Base-by-base conservation (phyloP, 2,329 filamentous ascomycete genomes). In the Fusarium camptoceras region DNA sequence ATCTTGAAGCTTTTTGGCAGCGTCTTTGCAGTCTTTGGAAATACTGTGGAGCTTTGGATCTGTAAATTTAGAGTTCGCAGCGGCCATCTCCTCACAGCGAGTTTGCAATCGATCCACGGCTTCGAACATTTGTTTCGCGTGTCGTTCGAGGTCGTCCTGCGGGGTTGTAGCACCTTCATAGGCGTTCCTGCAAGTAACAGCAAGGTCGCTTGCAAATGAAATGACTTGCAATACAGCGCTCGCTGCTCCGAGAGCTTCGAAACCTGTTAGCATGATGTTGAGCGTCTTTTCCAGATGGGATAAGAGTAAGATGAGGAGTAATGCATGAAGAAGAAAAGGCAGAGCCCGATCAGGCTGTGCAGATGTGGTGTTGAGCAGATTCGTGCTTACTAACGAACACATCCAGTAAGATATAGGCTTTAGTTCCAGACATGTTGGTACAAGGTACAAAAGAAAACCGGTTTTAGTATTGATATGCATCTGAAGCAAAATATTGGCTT, bases 161-260 rank as follows among this genome's bases (percentile, higher is more conserved):
- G 25, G 10, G 1, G 60, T 64, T 1, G 49, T 51, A 0, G 25
- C 34, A 4, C 67, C 69, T 8, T 68, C 43, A 1, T 69, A 72
- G 1, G 62, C 43, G 0, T 57, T 48, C 4, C 63, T 60, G 7
- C 67, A 72, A 0, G 34, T 27, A 7, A n/a, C 22, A 4, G 9
- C 6, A 0, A 64, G 3, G 3, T 53, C 57, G 6, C 18, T n/a
- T 1, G 69, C 61, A 5, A 66, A 66, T 0, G 65, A 61, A 2
- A 68, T 61, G 3, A 71, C 49, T 48, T 72, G 68, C 3, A 72
- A 16, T 0, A 72, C 53, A 7, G 65, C 68, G 22, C 69, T 71
- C 0, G 65, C 69, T 0, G 59, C 62, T 3, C 68, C 53, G 5
- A 70, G 68, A 2, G 47, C 66, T 28, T 70, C 68, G 1, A 70